Evolutionary conservation across 192 early-diverging fungal species (phyloP).

Genomic region (Coemansia sp.): DNA sequence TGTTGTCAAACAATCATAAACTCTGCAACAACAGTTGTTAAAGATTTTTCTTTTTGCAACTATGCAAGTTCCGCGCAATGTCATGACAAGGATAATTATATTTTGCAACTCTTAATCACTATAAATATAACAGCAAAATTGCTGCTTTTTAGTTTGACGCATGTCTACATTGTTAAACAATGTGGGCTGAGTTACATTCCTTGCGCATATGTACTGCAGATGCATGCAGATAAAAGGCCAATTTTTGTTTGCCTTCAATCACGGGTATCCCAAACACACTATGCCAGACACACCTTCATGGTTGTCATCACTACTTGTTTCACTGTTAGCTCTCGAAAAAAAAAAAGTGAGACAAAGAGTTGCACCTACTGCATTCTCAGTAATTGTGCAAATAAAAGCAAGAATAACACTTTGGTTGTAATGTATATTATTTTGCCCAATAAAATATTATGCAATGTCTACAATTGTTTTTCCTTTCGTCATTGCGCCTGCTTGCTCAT

Average conservation of each 20-base stretch:
- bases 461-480: background rate
- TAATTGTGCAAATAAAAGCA: background rate
- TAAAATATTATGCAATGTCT: background rate
- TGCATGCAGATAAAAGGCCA: background rate
- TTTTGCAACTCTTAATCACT: background rate
- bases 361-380: background rate
- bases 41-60: background rate
- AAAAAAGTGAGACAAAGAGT: background rate
- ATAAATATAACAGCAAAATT: background rate
- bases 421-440: background rate
- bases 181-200: background rate
- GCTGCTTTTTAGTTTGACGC: background rate
- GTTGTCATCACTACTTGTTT: background rate
- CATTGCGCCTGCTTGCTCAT: background rate
- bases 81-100: background rate
- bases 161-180: background rate
- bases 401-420: background rate
- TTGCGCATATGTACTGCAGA: background rate
- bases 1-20: background rate
- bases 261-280: background rate
- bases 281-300: background rate
- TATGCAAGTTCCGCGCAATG: background rate
- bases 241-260: background rate
- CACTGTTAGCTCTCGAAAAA: background rate
- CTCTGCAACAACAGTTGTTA: background rate